These are phyloP conservation scores for Dothistroma septosporum DNA, from an alignment of 2,329 filamentous ascomycete species.

Conservation along the genomic window DNA sequence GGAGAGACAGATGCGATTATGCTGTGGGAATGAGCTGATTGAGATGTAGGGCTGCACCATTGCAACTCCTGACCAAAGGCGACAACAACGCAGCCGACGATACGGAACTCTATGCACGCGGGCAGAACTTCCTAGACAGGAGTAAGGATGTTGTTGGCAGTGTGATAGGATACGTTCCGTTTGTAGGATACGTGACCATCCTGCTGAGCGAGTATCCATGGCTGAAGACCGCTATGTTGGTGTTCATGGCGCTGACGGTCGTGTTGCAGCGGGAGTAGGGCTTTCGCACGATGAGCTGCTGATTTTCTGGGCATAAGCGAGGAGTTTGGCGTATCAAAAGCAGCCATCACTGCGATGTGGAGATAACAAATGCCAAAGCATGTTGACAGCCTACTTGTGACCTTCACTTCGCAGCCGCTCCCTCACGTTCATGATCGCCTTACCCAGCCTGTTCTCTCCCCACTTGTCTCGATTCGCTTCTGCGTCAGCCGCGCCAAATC, in stretches of 20 bases:
- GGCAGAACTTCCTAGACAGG: conserved; percentile 81
- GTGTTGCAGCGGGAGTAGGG: conserved; percentile 85
- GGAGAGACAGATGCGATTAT: background rate
- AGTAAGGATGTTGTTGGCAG: conserved; percentile 83
- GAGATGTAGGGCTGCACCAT: conserved; percentile 41
- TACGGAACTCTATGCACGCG: conserved; percentile 80
- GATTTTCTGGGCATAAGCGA: conserved; percentile 6
- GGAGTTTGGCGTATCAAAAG: conserved; percentile 10
- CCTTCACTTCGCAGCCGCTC: conserved; percentile 47
- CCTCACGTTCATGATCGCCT: conserved; percentile 58
- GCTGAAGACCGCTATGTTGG: conserved; percentile 92
- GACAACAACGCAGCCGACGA: conserved; percentile 96
- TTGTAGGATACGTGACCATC: conserved; percentile 96
- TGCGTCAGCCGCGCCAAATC: conserved; percentile 53
- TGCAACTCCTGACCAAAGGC: conserved; percentile 85
- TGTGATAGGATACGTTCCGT: conserved; percentile 86
- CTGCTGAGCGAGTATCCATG: conserved; percentile 92
- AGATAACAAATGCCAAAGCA: background rate
- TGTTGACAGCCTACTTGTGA: conserved; percentile 7
- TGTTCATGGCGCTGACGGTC: conserved; percentile 90
- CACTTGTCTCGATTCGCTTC: conserved; percentile 41
- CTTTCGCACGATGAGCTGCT: conserved; percentile 36
- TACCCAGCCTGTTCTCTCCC: conserved; percentile 62
- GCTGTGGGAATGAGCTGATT: background rate
- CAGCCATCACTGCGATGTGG: background rate